Conservation (phyloP, 2,329 filamentous ascomycete genomes). For the Ophiognomonia clavigignenti-juglandacearum region DNA sequence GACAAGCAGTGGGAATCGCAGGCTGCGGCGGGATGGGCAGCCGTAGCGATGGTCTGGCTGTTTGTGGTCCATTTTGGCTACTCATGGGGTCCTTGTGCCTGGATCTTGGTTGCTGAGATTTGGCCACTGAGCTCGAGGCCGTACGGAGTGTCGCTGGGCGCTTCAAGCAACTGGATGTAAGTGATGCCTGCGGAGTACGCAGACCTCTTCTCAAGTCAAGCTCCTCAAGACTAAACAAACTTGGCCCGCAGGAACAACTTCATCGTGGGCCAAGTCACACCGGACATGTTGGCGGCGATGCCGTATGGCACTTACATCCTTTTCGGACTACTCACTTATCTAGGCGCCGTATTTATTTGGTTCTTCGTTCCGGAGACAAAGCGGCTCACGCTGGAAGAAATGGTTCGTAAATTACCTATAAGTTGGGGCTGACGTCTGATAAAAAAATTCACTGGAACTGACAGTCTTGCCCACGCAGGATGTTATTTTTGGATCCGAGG, state of each 20-base stretch:
- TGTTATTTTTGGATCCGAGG: conserved; percentile 61
- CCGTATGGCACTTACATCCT: conserved; percentile 69
- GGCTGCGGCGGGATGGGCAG: conserved; percentile 64
- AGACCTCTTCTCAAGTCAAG: too few relatives aligned
- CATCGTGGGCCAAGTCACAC: conserved; percentile 65
- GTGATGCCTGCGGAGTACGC: too few relatives aligned
- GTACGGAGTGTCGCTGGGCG: conserved; percentile 66
- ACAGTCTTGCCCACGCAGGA: conserved; percentile 36
- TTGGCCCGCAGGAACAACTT: conserved; percentile 41
- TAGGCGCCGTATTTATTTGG: conserved; percentile 58
- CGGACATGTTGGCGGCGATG: conserved; percentile 60
- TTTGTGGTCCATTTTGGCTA: conserved; percentile 73
- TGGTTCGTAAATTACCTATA: too few relatives aligned
- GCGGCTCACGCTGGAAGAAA: conserved; percentile 58
- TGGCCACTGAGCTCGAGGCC: conserved; percentile 67
- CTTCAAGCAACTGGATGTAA: conserved; percentile 61
- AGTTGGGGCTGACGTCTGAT: too few relatives aligned
- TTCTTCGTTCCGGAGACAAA: conserved; percentile 64
- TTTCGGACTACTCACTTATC: conserved; percentile 60
- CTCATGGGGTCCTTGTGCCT: conserved; percentile 68
- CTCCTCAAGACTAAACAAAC: too few relatives aligned
- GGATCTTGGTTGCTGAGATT: conserved; percentile 71
- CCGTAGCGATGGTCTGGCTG: conserved; percentile 64
- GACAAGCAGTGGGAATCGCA: conserved; percentile 54
- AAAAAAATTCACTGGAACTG: neutral